A percentile compares a stretch with the other conserved stretches of the same genome.
Conservation (phyloP, 129 eudicot genomes). For the Flaveria sonorensis region DNA sequence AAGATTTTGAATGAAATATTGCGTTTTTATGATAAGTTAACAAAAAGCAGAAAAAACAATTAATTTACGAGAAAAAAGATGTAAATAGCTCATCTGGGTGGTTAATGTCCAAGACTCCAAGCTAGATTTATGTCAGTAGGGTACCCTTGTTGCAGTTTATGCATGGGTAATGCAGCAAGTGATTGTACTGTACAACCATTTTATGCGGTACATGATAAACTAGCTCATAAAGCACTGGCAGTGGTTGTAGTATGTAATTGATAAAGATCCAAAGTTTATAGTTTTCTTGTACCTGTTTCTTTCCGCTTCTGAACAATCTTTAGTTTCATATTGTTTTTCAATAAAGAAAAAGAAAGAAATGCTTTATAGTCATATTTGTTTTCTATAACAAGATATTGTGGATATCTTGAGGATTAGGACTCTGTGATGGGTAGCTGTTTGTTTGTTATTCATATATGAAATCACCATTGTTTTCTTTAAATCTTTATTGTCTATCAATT, state of each 20-base stretch:
- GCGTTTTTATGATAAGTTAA: slow-evolving; percentile 23
- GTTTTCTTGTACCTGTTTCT: slow-evolving; percentile 12
- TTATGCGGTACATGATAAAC: slow-evolving; percentile 9
- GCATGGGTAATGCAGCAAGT: slow-evolving; percentile 14
- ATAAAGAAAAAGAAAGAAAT: neutral
- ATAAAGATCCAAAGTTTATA: slow-evolving; percentile 13
- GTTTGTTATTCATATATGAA: slow-evolving; percentile 9
- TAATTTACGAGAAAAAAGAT: neutral
- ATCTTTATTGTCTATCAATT: slow-evolving; percentile 16
- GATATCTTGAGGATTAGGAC: slow-evolving; percentile 30
- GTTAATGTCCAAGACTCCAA: slow-evolving; percentile 11
- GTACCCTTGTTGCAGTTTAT: slow-evolving; percentile 10
- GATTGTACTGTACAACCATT: slow-evolving; percentile 32
- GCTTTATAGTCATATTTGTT: neutral
- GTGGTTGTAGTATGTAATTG: slow-evolving; percentile 11
- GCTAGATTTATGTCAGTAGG: slow-evolving; percentile 22
- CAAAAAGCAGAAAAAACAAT: neutral
- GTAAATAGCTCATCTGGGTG: slow-evolving; percentile 16
- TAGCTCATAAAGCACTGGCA: slow-evolving; percentile 6
- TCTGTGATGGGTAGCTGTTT: slow-evolving; percentile 21
- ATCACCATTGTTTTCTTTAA: slow-evolving; percentile 5
- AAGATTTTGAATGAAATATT: slow-evolving; percentile 1
- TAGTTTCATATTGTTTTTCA: slow-evolving; percentile 15
- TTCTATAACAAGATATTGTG: slow-evolving; percentile 17
- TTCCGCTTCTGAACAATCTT: slow-evolving; percentile 22